Evolutionary conservation across 192 early-diverging fungal genomes (phyloP), one percentile per base, ranked within the genome.

Genomic region (Backusella sp.): DNA sequence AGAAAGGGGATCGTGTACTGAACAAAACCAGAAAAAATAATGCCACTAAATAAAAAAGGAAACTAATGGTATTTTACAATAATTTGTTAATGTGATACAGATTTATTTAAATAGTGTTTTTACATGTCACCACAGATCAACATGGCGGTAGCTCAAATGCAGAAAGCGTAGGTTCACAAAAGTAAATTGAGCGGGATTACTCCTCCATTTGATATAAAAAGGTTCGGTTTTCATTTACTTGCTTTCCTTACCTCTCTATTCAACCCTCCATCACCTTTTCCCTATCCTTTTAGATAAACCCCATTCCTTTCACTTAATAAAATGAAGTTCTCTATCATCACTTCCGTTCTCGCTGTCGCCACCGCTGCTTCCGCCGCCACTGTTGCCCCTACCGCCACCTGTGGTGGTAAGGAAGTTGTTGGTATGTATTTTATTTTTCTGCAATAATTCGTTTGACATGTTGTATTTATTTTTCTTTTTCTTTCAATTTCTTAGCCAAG

Each of bases 301-400:
- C 75, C 68, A 37, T 56, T 52, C 75, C 53, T 41, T 76, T 36
- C 36, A 67, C 75, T 46, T 72, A 62, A 56, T 41, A 53, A 70
- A 81, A 81, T 81, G 80, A 81, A 81, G 53, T 81, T 81, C 59
- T 44, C 76, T 59, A 26, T 77, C 36, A 26, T 76, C 70, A 69
- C 80, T 12, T 73, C 77, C 35, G 68, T 76, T 42, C 37, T 81
- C 23, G 72, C 76, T 21, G 17, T 81, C 1, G 76, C 76, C 44
- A 46, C 56, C 19, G 52, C 59, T 23, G 59, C 65, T 19, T 41
- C 53, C 44, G 76, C 80, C 36, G 42, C 37, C 66, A 8, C 56
- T 28, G 23, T 28, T 12, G 72, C 21, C 28, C 52, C 68, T 44
- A 36, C 21, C 32, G 21, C 68, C 59, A 26, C 9, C 15, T 74